Base-by-base conservation (phyloP, 805 yeast genomes). In the Teunomyces gatunensis region DNA sequence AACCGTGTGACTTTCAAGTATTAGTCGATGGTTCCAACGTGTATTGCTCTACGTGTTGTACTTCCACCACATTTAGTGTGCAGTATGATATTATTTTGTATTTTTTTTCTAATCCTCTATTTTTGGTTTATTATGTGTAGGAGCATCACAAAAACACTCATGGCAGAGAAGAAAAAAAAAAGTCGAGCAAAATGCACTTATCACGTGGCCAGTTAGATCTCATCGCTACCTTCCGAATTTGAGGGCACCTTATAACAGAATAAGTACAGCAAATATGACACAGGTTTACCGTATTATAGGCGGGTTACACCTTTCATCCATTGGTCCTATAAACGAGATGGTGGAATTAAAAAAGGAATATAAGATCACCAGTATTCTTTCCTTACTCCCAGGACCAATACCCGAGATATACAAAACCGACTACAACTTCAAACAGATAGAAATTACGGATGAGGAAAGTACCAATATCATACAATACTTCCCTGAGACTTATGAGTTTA, bases 251-350 rank as follows among this genome's bases (percentile, higher is more conserved):
- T 9, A 6, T 10, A 7, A 5, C 25, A 25, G 27, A 25, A 25
- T 11, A 25, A 25, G 27, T 25, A 25, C 27, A 25, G 27, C 30
- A 42, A 42, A n/a, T 25, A 43, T 21, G 36, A 20, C 34, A 9
- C 13, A 39, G 32, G 62, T 77, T 49, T 74, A 79, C 47, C 73
- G 95, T 57, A 77, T 90, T n/a, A 65, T 88, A n/a, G 96, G 95
- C 21, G 84, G 84, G 6, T 76, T 92, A 1, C 87, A 83, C 65
- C 65, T 92, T 12, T 90, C 96, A 4, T 81, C 94, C 0, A 70
- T 85, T 17, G 80, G 78, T 44, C 87, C 96, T 0, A 67, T 90
- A 18, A 68, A 77, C 12, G 75, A 80, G 3, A 76, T 69, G 36
- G 65, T 73, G 11, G 81, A 85, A 37, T 65, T 88, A 37, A 67